phyloP scores from a whole-genome alignment of 2,329 filamentous ascomycete genomes.

The Paradendryphiella salina region DNA sequence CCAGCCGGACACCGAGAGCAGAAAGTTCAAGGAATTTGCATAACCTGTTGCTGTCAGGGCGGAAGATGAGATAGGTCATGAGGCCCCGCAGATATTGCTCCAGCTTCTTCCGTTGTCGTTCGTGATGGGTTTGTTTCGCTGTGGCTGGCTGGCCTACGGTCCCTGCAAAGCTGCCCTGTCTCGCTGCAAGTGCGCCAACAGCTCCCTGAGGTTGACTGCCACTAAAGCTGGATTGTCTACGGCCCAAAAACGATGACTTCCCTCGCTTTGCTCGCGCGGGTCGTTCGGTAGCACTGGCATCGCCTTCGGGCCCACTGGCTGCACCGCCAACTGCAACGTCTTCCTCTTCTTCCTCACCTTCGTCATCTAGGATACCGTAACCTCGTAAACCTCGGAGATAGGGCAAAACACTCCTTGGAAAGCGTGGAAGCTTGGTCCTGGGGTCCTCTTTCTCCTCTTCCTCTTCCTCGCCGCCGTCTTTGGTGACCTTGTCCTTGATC shows the following conservation, averaged over 20 bases:
- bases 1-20: slow-evolving; percentile 87
- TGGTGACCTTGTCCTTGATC: slow-evolving; percentile 21
- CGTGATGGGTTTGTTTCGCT: slow-evolving; percentile 67
- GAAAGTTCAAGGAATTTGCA: slow-evolving; percentile 97
- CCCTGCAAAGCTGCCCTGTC: slow-evolving; percentile 49
- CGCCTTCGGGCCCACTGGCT: slow-evolving; percentile 63
- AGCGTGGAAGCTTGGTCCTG: slow-evolving; percentile 78
- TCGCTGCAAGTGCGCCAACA: slow-evolving; percentile 29
- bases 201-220: slow-evolving; percentile 33
- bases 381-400: slow-evolving; percentile 82
- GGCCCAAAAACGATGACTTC: slow-evolving; percentile 60
- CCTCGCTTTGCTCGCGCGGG: slow-evolving; percentile 57
- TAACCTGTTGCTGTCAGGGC: slow-evolving; percentile 89
- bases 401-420: slow-evolving; percentile 85
- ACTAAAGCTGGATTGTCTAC: slow-evolving; percentile 61
- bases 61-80: slow-evolving; percentile 96
- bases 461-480: slow-evolving; percentile 27
- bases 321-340: slow-evolving; percentile 56
- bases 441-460: slow-evolving; percentile 63
- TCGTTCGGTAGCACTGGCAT: slow-evolving; percentile 69
- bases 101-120: slow-evolving; percentile 78
- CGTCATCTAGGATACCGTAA: slow-evolving; percentile 60
- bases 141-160: slow-evolving; percentile 41
- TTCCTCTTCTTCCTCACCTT: slow-evolving; percentile 76
- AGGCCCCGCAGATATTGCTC: slow-evolving; percentile 91